Base-by-base conservation (phyloP, 169 alveolate species). In the Plasmodium malariae region DNA sequence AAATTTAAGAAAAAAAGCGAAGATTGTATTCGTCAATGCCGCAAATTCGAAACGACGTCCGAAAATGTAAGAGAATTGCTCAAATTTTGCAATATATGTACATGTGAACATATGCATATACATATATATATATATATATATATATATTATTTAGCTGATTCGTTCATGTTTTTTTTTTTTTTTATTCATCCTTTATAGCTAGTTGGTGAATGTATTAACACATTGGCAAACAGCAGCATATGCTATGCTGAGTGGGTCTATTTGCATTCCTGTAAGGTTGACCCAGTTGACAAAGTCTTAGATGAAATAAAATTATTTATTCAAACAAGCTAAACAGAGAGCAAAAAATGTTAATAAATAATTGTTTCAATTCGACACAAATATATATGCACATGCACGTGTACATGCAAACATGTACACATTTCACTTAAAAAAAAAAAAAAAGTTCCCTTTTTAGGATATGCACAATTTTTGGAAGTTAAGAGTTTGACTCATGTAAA, bases 1-100 rank as follows among this genome's bases (percentile, higher is more conserved):
- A 17, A 86, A 40, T 86, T 86, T 62, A 70, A 72, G 30, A 55
- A 59, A 62, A 43, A 86, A 26, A 86, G 92, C 43, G 92, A 86
- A 48, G 92, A 86, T n/a, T 86, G 92, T 30, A 86, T 86, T 59
- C 86, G 87, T 1, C 62, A 63, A 40, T 86, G 92, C 54, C 86
- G 87, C 34, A 69, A 86, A 49, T 86, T 86, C 70, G 92, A 86
- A 40, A 86, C 92, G 45, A 69, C 87, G 2, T 86, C 92, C 7
- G 92, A 86, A 48, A 70, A 69, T 59, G 92, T 86, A 51, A 17
- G 68, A 40, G 6, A 34, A 45, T 1, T n/a, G 32, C 21, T n/a
- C n/a, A n/a, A n/a, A n/a, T n/a, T n/a, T n/a, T n/a, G n/a, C n/a
- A n/a, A n/a, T 30, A 28, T 63, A 63, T 63, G 14, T 3, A 36